Percentiles rank a stretch among this genome's conserved stretches.
Evolutionary conservation across 352 stramenopile species (phyloP).

Genomic region (Globisporangium spinosum): DNA sequence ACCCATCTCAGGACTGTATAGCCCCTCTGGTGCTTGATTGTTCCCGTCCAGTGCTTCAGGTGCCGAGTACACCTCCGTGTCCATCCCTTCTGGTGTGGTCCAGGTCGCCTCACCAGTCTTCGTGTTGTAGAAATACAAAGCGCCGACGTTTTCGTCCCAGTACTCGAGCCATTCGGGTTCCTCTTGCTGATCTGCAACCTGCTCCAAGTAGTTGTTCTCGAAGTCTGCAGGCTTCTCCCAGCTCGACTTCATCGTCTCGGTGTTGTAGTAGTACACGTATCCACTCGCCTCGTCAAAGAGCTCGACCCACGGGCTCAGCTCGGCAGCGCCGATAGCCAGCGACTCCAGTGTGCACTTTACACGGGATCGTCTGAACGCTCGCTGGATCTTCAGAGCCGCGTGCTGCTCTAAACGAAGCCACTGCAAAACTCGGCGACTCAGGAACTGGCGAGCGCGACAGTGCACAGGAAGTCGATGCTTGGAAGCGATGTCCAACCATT

Average conservation of each 20-base stretch:
- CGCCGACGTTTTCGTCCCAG: constrained; percentile 64
- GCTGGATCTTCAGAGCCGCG: constrained; percentile 43
- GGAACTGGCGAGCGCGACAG: constrained; percentile 34
- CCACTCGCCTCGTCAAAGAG: constrained; percentile 65
- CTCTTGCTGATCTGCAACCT: constrained; percentile 8
- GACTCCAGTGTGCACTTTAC: constrained; percentile 36
- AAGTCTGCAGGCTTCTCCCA: constrained; percentile 33
- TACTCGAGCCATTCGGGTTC: constrained; percentile 61
- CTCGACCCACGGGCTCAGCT: constrained; percentile 48
- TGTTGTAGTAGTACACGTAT: constrained; percentile 70
- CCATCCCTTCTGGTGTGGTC: constrained; percentile 36
- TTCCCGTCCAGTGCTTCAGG: not conserved
- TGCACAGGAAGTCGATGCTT: constrained; percentile 27
- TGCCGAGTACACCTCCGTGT: not conserved
- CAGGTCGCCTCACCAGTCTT: constrained; percentile 67
- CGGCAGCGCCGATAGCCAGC: constrained; percentile 28
- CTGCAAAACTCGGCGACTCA: constrained; percentile 27
- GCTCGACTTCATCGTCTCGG: constrained; percentile 38
- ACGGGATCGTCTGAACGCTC: constrained; percentile 46
- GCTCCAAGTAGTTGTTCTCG: not conserved
- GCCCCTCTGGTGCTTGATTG: constrained; percentile 2
- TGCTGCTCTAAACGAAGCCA: constrained; percentile 22
- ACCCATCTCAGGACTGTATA: not conserved
- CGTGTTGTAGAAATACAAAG: constrained; percentile 70
- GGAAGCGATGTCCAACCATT: constrained; percentile 16